These are phyloP conservation scores for Sordariomycetes sp. DNA, from an alignment of 2,329 filamentous ascomycete genomes.

Conservation along the genomic window DNA sequence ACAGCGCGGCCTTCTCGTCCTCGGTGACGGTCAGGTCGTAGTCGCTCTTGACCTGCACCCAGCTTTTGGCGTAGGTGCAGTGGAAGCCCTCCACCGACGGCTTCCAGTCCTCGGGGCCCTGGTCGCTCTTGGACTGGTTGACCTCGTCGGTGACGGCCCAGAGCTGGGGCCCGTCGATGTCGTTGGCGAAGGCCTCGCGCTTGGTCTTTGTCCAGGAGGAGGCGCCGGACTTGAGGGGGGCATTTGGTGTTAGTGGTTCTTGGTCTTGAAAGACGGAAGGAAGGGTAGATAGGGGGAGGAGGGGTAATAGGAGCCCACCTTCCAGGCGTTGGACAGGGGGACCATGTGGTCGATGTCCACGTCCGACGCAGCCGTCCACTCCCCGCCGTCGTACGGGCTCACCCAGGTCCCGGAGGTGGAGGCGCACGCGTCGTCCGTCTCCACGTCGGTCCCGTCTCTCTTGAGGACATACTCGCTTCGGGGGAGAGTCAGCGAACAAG, in stretches of 20 bases:
- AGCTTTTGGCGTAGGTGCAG: constrained; percentile 69
- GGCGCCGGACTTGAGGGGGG: constrained; percentile 52
- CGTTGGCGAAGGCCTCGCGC: constrained; percentile 65
- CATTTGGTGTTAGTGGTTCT: neutral
- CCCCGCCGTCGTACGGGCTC: constrained; percentile 63
- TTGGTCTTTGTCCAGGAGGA: constrained; percentile 57
- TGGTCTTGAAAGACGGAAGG: neutral
- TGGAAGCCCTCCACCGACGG: constrained; percentile 58
- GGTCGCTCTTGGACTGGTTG: constrained; percentile 65
- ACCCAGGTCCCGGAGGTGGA: constrained; percentile 58
- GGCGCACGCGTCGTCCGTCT: constrained; percentile 46
- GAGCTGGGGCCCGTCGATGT: constrained; percentile 62
- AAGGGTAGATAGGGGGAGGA: neutral
- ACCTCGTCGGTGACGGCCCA: constrained; percentile 69
- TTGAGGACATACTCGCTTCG: constrained; percentile 55
- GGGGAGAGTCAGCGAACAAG: neutral
- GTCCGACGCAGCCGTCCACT: constrained; percentile 57
- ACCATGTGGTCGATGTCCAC: constrained; percentile 80
- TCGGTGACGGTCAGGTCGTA: constrained; percentile 59
- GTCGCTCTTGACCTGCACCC: constrained; percentile 68
- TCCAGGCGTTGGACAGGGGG: constrained; percentile 72
- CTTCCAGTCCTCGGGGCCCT: constrained; percentile 66
- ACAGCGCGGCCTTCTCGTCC: constrained; percentile 60
- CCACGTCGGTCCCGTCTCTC: constrained; percentile 59
- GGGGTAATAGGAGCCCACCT: constrained; percentile 29